Percentiles rank a stretch among this genome's conserved stretches.
Evolutionary conservation across 139 green algal species (phyloP).

Genomic region (Tetradesmus obliquus): DNA sequence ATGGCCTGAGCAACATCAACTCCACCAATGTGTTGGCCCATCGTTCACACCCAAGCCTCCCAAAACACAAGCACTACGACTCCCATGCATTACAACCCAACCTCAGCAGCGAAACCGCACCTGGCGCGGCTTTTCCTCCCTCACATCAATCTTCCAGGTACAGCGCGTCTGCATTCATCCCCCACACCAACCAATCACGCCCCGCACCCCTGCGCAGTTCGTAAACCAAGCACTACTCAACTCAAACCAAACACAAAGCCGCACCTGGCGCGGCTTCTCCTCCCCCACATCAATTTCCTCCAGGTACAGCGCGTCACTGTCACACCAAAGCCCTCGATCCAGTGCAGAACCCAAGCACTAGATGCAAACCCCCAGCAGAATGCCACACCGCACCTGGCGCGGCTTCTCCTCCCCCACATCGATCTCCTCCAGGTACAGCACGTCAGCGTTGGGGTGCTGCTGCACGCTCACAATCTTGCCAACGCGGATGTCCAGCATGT

Average conservation of each 20-base stretch:
- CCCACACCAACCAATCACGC: too few relatives aligned
- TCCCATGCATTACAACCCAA: too few relatives aligned
- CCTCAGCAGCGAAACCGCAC: slow-evolving; percentile 11
- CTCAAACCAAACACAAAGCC: too few relatives aligned
- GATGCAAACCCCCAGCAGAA: too few relatives aligned
- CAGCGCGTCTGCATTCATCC: slow-evolving; percentile 84
- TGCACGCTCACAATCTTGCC: slow-evolving; percentile 84
- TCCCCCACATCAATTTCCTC: slow-evolving; percentile 69
- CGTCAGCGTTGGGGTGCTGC: slow-evolving; percentile 92
- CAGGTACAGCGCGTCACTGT: slow-evolving; percentile 90
- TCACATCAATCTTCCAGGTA: slow-evolving; percentile 99
- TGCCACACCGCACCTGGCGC: slow-evolving; percentile 55
- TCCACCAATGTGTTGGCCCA: too few relatives aligned
- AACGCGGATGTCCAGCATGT: slow-evolving; percentile 85
- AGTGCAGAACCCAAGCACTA: too few relatives aligned
- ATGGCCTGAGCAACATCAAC: too few relatives aligned
- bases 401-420: slow-evolving; percentile 93
- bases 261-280: slow-evolving; percentile 70
- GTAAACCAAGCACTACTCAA: too few relatives aligned
- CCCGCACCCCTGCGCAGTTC: too few relatives aligned
- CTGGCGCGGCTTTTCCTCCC: slow-evolving; percentile 84
- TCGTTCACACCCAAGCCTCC: too few relatives aligned
- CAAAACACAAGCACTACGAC: too few relatives aligned
- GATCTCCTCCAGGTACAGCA: slow-evolving; percentile 97
- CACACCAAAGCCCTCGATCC: too few relatives aligned